Base-by-base conservation (phyloP, 306 rosid genomes). In the Vicia sativa region DNA sequence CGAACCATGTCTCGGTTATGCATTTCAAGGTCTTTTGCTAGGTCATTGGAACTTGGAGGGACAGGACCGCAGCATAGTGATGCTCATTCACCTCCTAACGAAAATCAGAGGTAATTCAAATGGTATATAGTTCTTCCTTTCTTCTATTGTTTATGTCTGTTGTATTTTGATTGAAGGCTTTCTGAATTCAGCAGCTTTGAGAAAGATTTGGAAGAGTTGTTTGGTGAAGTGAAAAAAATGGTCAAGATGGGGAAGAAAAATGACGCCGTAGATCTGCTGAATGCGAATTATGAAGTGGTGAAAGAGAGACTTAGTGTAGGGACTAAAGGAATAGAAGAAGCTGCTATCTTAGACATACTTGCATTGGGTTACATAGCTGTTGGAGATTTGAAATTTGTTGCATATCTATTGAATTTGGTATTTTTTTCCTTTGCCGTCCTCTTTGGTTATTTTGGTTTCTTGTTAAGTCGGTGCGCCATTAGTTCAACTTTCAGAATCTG, bases 341-440 rank as follows among this genome's bases (percentile, higher is more conserved):
- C 96, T 77, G 91, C 97, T 60, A 65, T 78, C 16, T 70, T 90
- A 74, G 98, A 90, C 49, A 42, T 88, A 44, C 64, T 88, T 60
- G 95, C 98, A 44, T 67, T 88, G 18, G 97, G 98, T 59, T 93
- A 82, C 57, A 62, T 88, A 79, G 96, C 89, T 57, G 86, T 88
- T 74, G 97, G 96, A 1, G 95, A 90, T 79, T 75, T 82, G 7
- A 82, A 88, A 46, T 48, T 62, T 70, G 97, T 86, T 28, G 82
- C 34, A 67, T 78, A 86, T 42, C 37, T 86, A 19, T 67, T 90
- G 79, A 72, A 67, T 67, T 65, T 76, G 87, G 97, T 93, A 85
- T 9, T 54, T 74, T 65, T 70, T 14, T 61, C 28, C 50, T 31
- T 21, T n/a, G 14, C 35, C 29, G 28, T 66, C 31, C 72, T 14